Evolutionary conservation across 768 basidiomycete genomes (phyloP).

Genomic region (Hygrocybe punicea): DNA sequence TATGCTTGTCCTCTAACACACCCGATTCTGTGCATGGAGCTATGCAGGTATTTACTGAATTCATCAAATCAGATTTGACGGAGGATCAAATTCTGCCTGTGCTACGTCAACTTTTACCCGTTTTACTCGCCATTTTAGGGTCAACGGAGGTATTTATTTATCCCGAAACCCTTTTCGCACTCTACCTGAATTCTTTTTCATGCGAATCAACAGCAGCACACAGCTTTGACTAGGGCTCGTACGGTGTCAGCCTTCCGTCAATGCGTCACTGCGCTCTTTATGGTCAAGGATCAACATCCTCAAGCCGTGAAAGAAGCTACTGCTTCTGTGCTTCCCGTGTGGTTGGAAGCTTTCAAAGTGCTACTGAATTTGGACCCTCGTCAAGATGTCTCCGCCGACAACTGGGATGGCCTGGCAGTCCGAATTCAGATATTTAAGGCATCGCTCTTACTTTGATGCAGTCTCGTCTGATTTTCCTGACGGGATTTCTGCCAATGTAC

Average conservation of each 20-base stretch:
- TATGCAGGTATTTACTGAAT: slow-evolving; percentile 94
- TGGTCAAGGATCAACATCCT: slow-evolving; percentile 92
- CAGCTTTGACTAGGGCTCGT: slow-evolving; percentile 77
- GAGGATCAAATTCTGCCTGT: slow-evolving; percentile 95
- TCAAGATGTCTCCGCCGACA: slow-evolving; percentile 53
- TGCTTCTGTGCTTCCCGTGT: slow-evolving; percentile 76
- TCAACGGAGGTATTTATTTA: slow-evolving; percentile 57
- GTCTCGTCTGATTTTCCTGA: not conserved
- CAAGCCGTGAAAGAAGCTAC: slow-evolving; percentile 81
- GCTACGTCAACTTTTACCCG: slow-evolving; percentile 83
- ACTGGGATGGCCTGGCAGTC: slow-evolving; percentile 82
- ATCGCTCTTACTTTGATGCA: slow-evolving; percentile 12
- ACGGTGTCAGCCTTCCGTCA: slow-evolving; percentile 88
- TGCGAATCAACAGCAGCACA: slow-evolving; percentile 49
- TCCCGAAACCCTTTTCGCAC: not conserved
- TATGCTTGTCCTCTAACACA: slow-evolving; percentile 68
- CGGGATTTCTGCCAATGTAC: not conserved
- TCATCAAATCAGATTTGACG: slow-evolving; percentile 86
- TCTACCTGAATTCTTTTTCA: slow-evolving; percentile 6
- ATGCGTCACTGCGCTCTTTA: slow-evolving; percentile 84
- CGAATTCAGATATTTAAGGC: slow-evolving; percentile 86
- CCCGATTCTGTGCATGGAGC: slow-evolving; percentile 86
- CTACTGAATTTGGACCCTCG: slow-evolving; percentile 64
- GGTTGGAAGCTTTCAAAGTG: slow-evolving; percentile 87
- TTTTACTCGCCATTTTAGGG: slow-evolving; percentile 76